Conservation (phyloP, 257 asterid species). For the Primulina eburnea region DNA sequence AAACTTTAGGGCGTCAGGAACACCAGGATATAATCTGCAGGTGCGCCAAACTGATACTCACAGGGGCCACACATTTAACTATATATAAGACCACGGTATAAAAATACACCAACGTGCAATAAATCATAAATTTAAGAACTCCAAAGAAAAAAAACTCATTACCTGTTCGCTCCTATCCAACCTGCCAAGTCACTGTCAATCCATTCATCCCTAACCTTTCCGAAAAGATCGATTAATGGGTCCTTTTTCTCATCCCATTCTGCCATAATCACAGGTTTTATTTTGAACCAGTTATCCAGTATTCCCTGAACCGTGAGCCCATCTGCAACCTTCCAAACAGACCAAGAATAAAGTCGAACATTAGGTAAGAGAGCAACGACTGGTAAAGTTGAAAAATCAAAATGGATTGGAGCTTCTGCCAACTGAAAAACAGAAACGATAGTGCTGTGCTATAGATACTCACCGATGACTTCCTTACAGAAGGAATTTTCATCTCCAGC, state of each 20-base stretch:
- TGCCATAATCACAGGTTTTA: constrained; percentile 76
- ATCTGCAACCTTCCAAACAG: constrained; percentile 67
- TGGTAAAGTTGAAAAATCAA: constrained; percentile 1
- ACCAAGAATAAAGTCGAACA: constrained; percentile 24
- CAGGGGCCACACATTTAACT: not conserved
- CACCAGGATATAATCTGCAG: constrained; percentile 91
- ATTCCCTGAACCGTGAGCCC: constrained; percentile 66
- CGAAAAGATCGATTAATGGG: constrained; percentile 69
- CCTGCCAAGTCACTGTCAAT: constrained; percentile 66
- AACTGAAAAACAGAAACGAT: constrained; percentile 1
- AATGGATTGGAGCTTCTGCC: not conserved
- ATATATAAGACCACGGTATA: not conserved
- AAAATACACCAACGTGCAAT: not conserved
- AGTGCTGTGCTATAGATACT: constrained; percentile 32
- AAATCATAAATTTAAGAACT: not conserved
- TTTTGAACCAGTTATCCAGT: constrained; percentile 68
- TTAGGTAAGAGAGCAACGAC: not conserved
- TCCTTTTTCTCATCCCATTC: constrained; percentile 86
- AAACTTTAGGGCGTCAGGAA: constrained; percentile 87
- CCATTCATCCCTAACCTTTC: constrained; percentile 91
- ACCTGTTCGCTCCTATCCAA: constrained; percentile 90
- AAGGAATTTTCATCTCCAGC: constrained; percentile 66
- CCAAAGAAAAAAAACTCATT: constrained; percentile 18
- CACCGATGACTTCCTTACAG: constrained; percentile 79
- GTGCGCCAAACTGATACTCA: constrained; percentile 15